Percentiles rank a stretch among this genome's conserved stretches.
Conservation (phyloP, 1,284 basidiomycete species). For the Schizophyllum amplum region DNA sequence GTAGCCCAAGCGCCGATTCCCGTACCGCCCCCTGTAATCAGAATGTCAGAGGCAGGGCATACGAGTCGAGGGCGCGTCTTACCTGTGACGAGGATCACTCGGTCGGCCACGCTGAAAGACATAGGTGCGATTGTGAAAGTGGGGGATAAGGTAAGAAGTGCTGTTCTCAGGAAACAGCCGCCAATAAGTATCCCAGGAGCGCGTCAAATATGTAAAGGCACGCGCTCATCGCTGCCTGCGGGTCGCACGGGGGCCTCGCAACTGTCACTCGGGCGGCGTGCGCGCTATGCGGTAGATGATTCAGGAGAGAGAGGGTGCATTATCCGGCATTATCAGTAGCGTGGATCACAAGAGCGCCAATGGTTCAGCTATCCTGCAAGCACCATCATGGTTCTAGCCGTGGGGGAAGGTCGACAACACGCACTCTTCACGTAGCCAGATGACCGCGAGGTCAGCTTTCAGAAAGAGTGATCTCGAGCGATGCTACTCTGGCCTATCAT, state of each 20-base stretch:
- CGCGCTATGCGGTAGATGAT: not conserved
- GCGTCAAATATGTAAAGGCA: not conserved
- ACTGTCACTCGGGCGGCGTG: not conserved
- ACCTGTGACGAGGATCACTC: not conserved
- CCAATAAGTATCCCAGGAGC: not conserved
- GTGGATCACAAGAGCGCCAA: not conserved
- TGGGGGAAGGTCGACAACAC: too few species aligned
- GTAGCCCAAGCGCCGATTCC: constrained; percentile 1
- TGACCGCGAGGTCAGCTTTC: too few species aligned
- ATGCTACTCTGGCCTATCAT: too few species aligned
- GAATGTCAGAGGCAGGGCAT: not conserved
- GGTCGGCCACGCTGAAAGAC: not conserved
- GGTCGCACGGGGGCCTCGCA: not conserved
- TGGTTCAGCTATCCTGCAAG: too few species aligned
- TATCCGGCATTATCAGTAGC: not conserved
- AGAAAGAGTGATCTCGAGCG: too few species aligned
- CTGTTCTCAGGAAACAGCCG: too few species aligned
- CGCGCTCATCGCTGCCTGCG: not conserved
- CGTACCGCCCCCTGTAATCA: constrained; percentile 1
- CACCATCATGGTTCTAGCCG: too few species aligned
- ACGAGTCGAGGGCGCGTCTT: not conserved
- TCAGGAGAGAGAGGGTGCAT: not conserved
- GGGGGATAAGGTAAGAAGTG: too few species aligned
- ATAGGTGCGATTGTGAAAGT: not conserved
- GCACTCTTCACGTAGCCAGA: too few species aligned